These are phyloP conservation scores for Cyberlindnera euphorbiiphila DNA, from an alignment of 805 yeast genomes.

Conservation along the genomic window DNA sequence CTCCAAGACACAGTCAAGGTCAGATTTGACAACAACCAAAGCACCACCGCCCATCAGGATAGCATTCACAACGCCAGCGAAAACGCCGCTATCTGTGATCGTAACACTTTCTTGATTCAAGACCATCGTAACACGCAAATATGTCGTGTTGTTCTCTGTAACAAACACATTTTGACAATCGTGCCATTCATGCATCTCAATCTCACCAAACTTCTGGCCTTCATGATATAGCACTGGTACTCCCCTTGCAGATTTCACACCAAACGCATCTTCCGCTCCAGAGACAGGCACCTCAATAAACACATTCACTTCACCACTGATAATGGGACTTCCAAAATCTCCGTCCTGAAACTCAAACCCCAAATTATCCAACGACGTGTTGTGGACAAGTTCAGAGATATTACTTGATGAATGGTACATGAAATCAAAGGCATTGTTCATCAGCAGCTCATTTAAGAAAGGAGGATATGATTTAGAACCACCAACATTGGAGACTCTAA, in stretches of 20 bases:
- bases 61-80: slow-evolving; percentile 41
- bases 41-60: slow-evolving; percentile 40
- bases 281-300: slow-evolving; percentile 29
- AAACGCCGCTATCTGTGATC: slow-evolving; percentile 38
- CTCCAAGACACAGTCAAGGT: slow-evolving; percentile 33
- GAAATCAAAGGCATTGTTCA: slow-evolving; percentile 14
- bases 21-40: slow-evolving; percentile 32
- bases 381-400: slow-evolving; percentile 28
- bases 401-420: slow-evolving; percentile 16
- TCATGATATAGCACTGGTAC: slow-evolving; percentile 34
- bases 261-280: slow-evolving; percentile 27
- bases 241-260: slow-evolving; percentile 8
- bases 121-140: slow-evolving; percentile 35
- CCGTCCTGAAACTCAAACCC: slow-evolving; percentile 33
- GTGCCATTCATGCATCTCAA: slow-evolving; percentile 44
- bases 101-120: slow-evolving; percentile 40
- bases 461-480: slow-evolving; percentile 22
- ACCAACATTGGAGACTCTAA: slow-evolving; percentile 19
- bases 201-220: slow-evolving; percentile 39
- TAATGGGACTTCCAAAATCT: slow-evolving; percentile 31
- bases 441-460: slow-evolving; percentile 22
- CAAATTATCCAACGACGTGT: slow-evolving; percentile 36
- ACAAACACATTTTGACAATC: slow-evolving; percentile 34
- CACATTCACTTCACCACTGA: slow-evolving; percentile 37
- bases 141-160: slow-evolving; percentile 14